phyloP scores from a whole-genome alignment of 495 filamentous ascomycete species.

The Tirmania nivea region DNA sequence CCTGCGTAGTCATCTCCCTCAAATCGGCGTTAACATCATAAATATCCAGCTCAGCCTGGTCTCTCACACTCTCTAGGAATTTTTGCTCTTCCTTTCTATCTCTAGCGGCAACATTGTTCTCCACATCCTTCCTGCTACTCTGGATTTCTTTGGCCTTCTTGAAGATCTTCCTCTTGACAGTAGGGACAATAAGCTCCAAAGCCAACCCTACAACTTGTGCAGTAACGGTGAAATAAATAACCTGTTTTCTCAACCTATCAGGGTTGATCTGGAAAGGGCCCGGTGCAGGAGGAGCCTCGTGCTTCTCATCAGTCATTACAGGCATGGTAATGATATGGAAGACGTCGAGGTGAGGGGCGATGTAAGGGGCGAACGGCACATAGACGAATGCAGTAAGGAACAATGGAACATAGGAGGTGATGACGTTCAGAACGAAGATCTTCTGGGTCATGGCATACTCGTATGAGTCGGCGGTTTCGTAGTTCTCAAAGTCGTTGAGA shows the following conservation, averaged over 20 bases:
- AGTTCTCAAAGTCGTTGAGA: constrained; percentile 78
- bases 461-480: constrained; percentile 45
- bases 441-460: constrained; percentile 68
- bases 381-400: constrained; percentile 93
- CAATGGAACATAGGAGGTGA: constrained; percentile 83
- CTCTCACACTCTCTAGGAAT: constrained; percentile 60
- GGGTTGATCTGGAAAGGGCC: constrained; percentile 58
- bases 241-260: constrained; percentile 63
- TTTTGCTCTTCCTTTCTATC: constrained; percentile 52
- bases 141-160: constrained; percentile 54
- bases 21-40: constrained; percentile 82
- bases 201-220: constrained; percentile 77
- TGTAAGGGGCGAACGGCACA: constrained; percentile 68
- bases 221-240: constrained; percentile 93
- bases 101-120: constrained; percentile 12
- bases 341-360: constrained; percentile 77
- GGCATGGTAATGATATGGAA: constrained; percentile 50
- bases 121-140: constrained; percentile 28
- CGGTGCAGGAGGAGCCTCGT: constrained; percentile 32
- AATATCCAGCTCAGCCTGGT: constrained; percentile 62
- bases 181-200: constrained; percentile 71
- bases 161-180: constrained; percentile 51
- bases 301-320: constrained; percentile 50
- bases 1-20: constrained; percentile 88
- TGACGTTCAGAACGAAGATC: constrained; percentile 89